Base-by-base conservation (phyloP, 805 yeast species). In the Kodamaea jinghongensis region DNA sequence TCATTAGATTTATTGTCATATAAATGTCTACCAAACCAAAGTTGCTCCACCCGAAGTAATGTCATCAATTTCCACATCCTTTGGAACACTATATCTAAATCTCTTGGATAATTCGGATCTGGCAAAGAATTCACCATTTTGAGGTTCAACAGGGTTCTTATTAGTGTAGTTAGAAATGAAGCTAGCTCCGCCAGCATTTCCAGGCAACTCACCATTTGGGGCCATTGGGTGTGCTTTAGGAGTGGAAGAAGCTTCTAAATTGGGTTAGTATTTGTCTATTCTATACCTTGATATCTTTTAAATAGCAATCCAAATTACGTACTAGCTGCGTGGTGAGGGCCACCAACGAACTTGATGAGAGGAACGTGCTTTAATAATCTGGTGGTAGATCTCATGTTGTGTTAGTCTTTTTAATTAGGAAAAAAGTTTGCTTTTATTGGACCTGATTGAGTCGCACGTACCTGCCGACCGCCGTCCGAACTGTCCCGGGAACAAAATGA, bases 11-110 rank as follows among this genome's bases (percentile, higher is more conserved):
- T 20, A 20, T 20, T 20, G 5, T 20, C 23, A 20, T 20, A 31
- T 17, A 6, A 5, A 13, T 6, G 15, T 14, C 31, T 68, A 77
- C 49, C 63, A 75, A 10, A 77, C 63, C 31, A 73, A 54, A 28
- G 73, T 79, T 26, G 96, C 96, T 50, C 96, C 97, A 41, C 98
- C 99, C 38, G 76, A 72, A 51, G 80, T 76, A 51, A 91, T 78
- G 48, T 78, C 75, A 8, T 86, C 96, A 17, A 84, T 79, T 63
- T 91, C 99, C 11, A 50, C 39, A 13, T 78, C 86, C 30, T 78
- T 81, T 17, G 86, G 71, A 0, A 71, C 65, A 30, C 71, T 67
- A 58, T 82, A 85, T 63, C 83, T 81, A 70, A 85, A 89, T 58
- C 93, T 78, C 45, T 63, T 48, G 3, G 98, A 89, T 43, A 91